Percentiles rank a stretch among this genome's conserved stretches.
Evolutionary conservation across 257 asterid species (phyloP).

Genomic region (Salvia hispanica): DNA sequence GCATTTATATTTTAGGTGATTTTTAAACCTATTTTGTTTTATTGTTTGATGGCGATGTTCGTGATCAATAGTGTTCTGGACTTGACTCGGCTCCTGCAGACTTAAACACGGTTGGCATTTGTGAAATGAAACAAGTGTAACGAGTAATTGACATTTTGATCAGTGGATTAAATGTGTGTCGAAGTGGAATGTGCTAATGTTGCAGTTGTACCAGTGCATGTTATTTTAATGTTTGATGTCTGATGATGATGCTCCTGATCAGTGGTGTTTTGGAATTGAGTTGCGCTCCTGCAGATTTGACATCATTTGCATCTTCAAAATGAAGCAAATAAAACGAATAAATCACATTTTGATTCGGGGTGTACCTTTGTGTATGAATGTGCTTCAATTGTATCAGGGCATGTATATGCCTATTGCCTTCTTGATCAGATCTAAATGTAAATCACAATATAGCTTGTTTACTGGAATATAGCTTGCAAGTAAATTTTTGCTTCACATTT

Average conservation of each 20-base stretch:
- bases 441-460: neutral
- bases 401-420: neutral
- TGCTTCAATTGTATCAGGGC: neutral
- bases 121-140: slow-evolving; percentile 3
- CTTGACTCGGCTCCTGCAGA: neutral
- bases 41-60: neutral
- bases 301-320: slow-evolving; percentile 7
- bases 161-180: neutral
- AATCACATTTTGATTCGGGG: slow-evolving; percentile 12
- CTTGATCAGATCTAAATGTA: neutral
- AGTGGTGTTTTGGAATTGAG: neutral
- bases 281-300: neutral
- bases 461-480: neutral
- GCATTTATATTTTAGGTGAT: neutral
- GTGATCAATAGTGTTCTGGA: slow-evolving; percentile 15
- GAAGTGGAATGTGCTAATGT: neutral
- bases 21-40: neutral
- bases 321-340: neutral
- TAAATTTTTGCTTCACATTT: slow-evolving; percentile 2
- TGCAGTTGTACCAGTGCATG: neutral
- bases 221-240: neutral
- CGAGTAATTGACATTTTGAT: slow-evolving; percentile 9
- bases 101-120: neutral
- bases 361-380: neutral
- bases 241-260: slow-evolving; percentile 5